Evolutionary conservation across 2,329 filamentous ascomycete genomes (phyloP).

Genomic region (Orbilia quercus): DNA sequence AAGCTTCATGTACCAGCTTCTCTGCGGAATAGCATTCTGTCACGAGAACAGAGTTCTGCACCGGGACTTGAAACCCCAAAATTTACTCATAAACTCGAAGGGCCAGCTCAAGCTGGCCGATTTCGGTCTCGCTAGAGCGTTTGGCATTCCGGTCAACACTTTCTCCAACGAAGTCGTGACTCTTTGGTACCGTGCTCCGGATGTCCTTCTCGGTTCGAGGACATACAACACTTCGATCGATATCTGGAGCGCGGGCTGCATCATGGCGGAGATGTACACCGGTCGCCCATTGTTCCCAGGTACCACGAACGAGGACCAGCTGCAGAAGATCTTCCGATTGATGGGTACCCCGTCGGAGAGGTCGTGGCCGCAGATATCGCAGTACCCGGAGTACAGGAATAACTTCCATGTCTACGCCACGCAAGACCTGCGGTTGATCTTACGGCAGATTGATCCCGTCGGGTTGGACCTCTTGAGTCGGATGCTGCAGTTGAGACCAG

Average conservation of each 20-base stretch:
- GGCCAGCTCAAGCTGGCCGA: slow-evolving; percentile 92
- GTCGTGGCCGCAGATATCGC: slow-evolving; percentile 92
- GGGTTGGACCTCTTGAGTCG: slow-evolving; percentile 87
- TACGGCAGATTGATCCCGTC: slow-evolving; percentile 87
- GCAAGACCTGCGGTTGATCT: slow-evolving; percentile 84
- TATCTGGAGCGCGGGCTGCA: slow-evolving; percentile 98
- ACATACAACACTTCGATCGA: slow-evolving; percentile 99
- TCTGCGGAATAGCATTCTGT: slow-evolving; percentile 96
- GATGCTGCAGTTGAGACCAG: slow-evolving; percentile 92
- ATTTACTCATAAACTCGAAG: slow-evolving; percentile 92
- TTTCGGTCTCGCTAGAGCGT: slow-evolving; percentile 91
- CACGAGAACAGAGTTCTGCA: slow-evolving; percentile 97
- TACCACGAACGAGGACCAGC: slow-evolving; percentile 97
- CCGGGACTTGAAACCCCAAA: slow-evolving; percentile 94
- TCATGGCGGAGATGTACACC: slow-evolving; percentile 99
- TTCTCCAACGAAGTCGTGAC: slow-evolving; percentile 99
- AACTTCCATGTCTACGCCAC: slow-evolving; percentile 95
- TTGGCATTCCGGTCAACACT: slow-evolving; percentile 96
- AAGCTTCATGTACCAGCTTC: slow-evolving; percentile 98
- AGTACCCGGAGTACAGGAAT: slow-evolving; percentile 96
- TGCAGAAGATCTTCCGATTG: slow-evolving; percentile 95
- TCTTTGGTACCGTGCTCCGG: slow-evolving; percentile 95
- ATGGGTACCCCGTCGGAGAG: slow-evolving; percentile 98
- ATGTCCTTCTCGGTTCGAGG: slow-evolving; percentile 89
- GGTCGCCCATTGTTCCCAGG: slow-evolving; percentile 94